A percentile compares a stretch with the other conserved stretches of the same genome.
These are phyloP conservation scores for Dioszegia hungarica DNA, from an alignment of 768 basidiomycete species.

Conservation along the genomic window DNA sequence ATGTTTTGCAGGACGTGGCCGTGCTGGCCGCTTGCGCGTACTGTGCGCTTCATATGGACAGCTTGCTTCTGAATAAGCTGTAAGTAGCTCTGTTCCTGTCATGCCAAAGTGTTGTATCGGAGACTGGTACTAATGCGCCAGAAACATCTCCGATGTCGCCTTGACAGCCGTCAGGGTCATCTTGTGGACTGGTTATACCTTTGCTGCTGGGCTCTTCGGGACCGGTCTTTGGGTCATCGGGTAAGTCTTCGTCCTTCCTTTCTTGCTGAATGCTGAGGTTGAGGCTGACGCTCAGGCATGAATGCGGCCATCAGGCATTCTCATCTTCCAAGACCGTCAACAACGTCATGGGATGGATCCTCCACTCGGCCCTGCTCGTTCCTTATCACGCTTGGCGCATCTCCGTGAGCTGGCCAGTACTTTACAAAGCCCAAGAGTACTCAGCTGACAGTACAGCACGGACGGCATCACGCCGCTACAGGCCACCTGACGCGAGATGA, in stretches of 20 bases:
- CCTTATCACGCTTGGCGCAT: slow-evolving; percentile 97
- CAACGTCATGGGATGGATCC: slow-evolving; percentile 83
- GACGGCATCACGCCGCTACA: slow-evolving; percentile 90
- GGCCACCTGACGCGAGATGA: slow-evolving; percentile 91
- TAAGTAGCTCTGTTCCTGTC: slow-evolving; percentile 16
- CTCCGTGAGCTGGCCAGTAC: slow-evolving; percentile 48
- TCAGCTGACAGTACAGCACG: slow-evolving; percentile 54
- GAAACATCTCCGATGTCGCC: slow-evolving; percentile 25
- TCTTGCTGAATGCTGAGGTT: neutral
- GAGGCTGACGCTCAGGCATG: slow-evolving; percentile 56
- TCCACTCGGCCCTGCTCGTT: slow-evolving; percentile 87
- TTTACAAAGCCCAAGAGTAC: neutral
- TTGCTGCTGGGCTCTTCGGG: slow-evolving; percentile 74
- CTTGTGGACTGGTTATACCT: slow-evolving; percentile 74
- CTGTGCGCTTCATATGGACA: slow-evolving; percentile 62
- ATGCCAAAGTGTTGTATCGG: too few species aligned
- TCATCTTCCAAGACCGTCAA: slow-evolving; percentile 87
- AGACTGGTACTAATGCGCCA: too few species aligned
- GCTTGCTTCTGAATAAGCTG: slow-evolving; percentile 44
- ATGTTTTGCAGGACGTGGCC: slow-evolving; percentile 71
- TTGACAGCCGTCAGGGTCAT: slow-evolving; percentile 56
- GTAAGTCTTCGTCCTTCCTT: slow-evolving; percentile 10
- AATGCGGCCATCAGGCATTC: slow-evolving; percentile 95
- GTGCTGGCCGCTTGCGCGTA: slow-evolving; percentile 69
- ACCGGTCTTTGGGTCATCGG: slow-evolving; percentile 96